These are phyloP conservation scores for Stachybotrys echinatus DNA, from an alignment of 2,329 filamentous ascomycete species.

Conservation along the genomic window DNA sequence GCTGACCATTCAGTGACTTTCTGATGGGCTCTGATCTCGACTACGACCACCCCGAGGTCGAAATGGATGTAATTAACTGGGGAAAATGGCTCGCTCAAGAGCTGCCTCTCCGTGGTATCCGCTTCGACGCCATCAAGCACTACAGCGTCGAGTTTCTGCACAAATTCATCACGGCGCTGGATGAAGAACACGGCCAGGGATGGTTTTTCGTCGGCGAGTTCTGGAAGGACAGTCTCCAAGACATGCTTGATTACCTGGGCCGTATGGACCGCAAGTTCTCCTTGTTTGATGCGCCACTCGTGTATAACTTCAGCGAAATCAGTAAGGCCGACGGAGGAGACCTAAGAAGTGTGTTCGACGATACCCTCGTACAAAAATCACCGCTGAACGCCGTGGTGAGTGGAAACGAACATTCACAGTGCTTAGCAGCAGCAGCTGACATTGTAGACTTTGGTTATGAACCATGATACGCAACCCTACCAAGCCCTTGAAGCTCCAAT, in stretches of 20 bases:
- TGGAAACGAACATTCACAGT: conserved; percentile 4
- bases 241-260: conserved; percentile 24
- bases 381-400: conserved; percentile 31
- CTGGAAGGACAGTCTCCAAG: conserved; percentile 30
- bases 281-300: conserved; percentile 63
- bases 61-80: conserved; percentile 60
- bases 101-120: conserved; percentile 58
- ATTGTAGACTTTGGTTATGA: conserved; percentile 68
- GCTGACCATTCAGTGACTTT: conserved; percentile 48
- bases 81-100: conserved; percentile 60
- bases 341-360: conserved; percentile 58
- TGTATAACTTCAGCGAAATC: conserved; percentile 60
- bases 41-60: conserved; percentile 58
- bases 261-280: conserved; percentile 51
- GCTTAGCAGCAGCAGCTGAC: too few species aligned
- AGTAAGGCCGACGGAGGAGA: conserved; percentile 53
- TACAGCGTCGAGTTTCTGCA: conserved; percentile 62
- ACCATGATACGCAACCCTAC: conserved; percentile 59
- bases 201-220: conserved; percentile 34
- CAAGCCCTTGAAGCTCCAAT: conserved; percentile 48
- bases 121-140: conserved; percentile 70
- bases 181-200: conserved; percentile 32
- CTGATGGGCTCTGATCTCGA: conserved; percentile 71
- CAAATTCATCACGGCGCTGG: conserved; percentile 56
- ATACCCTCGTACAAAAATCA: conserved; percentile 44